Evolutionary conservation across 2,329 filamentous ascomycete genomes (phyloP).

Genomic region (Emmonsiellopsis sp.): DNA sequence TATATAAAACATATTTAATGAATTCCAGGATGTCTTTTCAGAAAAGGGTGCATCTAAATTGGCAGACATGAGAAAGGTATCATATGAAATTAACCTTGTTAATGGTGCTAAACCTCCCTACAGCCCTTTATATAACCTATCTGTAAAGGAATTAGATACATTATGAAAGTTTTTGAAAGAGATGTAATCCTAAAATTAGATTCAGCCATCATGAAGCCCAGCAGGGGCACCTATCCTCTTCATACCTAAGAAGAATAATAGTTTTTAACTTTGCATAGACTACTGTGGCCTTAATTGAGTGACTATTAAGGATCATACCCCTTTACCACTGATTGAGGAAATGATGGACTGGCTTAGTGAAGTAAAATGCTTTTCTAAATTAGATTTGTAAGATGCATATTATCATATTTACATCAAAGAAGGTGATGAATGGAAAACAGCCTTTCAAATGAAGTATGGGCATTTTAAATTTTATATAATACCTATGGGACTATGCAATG

Average conservation of each 20-base stretch:
- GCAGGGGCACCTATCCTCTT: background rate
- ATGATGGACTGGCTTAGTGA: constrained; percentile 11
- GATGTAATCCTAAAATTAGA: background rate
- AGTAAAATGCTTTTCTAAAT: constrained; percentile 17
- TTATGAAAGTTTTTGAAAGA: background rate
- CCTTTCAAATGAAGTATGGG: too few species aligned
- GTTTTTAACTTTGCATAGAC: constrained; percentile 18
- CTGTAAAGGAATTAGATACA: background rate
- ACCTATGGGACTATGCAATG: constrained; percentile 13
- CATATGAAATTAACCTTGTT: too few species aligned
- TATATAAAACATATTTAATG: too few species aligned
- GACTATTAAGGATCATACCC: constrained; percentile 19
- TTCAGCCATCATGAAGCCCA: background rate
- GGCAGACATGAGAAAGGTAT: too few species aligned
- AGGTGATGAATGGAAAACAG: too few species aligned
- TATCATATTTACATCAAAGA: constrained; percentile 7
- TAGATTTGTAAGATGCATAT: constrained; percentile 14
- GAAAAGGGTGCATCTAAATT: too few species aligned
- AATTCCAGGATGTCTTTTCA: too few species aligned
- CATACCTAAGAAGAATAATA: background rate
- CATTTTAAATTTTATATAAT: constrained; percentile 13
- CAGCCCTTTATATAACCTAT: background rate
- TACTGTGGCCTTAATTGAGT: constrained; percentile 19
- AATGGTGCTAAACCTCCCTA: too few species aligned
- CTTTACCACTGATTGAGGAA: constrained; percentile 17